Conservation (phyloP, 2,329 filamentous ascomycete species). For the Truncatella angustata region DNA sequence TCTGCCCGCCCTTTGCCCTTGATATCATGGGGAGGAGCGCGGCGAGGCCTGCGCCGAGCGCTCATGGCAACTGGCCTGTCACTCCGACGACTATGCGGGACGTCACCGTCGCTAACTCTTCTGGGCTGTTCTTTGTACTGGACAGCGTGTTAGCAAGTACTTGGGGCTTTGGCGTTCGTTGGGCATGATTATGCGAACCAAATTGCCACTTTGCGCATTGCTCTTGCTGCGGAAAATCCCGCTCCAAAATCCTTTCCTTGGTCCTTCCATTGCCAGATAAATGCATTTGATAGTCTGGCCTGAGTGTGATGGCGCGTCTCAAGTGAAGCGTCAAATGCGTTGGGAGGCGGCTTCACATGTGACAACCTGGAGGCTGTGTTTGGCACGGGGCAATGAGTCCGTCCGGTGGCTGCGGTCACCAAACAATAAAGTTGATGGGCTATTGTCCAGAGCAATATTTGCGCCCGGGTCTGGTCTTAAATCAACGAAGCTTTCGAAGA, state of each 20-base stretch:
- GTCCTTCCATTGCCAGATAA: slow-evolving; percentile 2
- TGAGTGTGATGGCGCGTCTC: not conserved
- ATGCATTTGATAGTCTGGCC: not conserved
- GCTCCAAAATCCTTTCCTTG: slow-evolving; percentile 10
- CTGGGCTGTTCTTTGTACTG: slow-evolving; percentile 31
- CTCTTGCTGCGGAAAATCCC: slow-evolving; percentile 6
- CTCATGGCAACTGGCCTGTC: slow-evolving; percentile 19
- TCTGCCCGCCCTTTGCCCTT: slow-evolving; percentile 40
- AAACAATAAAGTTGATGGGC: no score
- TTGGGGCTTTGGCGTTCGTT: not conserved
- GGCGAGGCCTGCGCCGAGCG: slow-evolving; percentile 41
- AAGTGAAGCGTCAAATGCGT: not conserved
- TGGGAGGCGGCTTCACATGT: not conserved
- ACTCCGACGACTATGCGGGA: slow-evolving; percentile 20
- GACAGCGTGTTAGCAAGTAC: slow-evolving; percentile 1
- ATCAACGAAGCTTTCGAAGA: no score
- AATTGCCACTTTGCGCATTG: slow-evolving; percentile 1
- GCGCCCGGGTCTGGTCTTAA: no score
- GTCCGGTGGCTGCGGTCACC: not conserved
- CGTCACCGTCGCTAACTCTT: slow-evolving; percentile 33
- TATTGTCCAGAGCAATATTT: no score
- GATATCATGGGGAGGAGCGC: slow-evolving; percentile 33
- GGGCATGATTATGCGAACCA: not conserved
- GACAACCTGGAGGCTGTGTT: slow-evolving; percentile 11
- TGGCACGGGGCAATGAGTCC: slow-evolving; percentile 3